Conservation (phyloP, 768 basidiomycete species). For the Hortiboletus campestris region DNA sequence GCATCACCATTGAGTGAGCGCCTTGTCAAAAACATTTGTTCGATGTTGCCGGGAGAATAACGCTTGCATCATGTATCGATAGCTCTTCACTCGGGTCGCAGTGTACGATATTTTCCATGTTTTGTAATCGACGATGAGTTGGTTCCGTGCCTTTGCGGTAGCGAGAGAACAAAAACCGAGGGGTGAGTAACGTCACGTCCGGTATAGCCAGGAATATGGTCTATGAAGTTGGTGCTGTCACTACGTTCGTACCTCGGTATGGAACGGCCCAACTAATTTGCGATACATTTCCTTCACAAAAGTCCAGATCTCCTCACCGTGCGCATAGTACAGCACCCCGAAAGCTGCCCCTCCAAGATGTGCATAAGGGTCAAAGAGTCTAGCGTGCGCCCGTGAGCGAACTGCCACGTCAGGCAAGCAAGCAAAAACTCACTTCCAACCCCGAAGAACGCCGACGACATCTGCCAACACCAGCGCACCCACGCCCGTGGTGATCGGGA, state of each 20-base stretch:
- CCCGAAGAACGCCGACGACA: slow-evolving; percentile 68
- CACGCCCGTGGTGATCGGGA: slow-evolving; percentile 81
- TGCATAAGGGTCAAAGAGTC: slow-evolving; percentile 58
- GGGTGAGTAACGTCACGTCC: background rate
- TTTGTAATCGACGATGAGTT: background rate
- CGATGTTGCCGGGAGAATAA: background rate
- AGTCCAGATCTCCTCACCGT: slow-evolving; percentile 58
- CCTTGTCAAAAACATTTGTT: no score
- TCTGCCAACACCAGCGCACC: slow-evolving; percentile 71
- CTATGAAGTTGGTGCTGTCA: background rate
- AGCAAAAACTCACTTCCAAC: slow-evolving; percentile 71
- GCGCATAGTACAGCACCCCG: slow-evolving; percentile 68
- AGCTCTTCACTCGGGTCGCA: background rate
- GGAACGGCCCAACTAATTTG: background rate
- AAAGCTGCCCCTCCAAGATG: slow-evolving; percentile 89
- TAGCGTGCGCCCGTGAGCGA: background rate
- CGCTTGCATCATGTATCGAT: background rate
- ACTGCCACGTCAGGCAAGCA: background rate
- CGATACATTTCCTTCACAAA: slow-evolving; percentile 19
- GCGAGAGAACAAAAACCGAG: background rate
- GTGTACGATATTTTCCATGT: background rate
- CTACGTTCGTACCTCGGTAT: slow-evolving; percentile 5
- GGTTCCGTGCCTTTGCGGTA: background rate
- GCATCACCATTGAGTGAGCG: slow-evolving; percentile 35
- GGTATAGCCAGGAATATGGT: background rate